phyloP scores from a whole-genome alignment of 1,284 basidiomycete genomes.

The Chalciporus sp. region DNA sequence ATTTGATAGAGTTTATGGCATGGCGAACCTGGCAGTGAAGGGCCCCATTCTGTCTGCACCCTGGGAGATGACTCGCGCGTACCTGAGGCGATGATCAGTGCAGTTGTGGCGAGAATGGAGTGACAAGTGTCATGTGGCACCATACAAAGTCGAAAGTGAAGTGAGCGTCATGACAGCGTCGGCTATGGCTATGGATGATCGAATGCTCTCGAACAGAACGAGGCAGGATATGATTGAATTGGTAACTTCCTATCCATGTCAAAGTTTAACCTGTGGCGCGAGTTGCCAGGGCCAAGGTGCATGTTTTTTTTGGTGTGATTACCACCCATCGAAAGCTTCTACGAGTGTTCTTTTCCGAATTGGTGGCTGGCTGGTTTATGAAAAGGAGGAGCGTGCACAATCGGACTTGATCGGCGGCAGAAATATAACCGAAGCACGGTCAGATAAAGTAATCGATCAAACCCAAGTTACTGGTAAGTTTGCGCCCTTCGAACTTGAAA shows the following conservation, averaged over 20 bases:
- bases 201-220: conserved; percentile 14
- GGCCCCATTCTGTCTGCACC: background rate
- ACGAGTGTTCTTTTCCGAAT: background rate
- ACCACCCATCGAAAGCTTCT: conserved; percentile 8
- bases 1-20: background rate
- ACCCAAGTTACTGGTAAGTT: conserved; percentile 30
- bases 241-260: background rate
- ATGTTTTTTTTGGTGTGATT: conserved; percentile 5
- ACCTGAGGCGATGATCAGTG: conserved; percentile 7
- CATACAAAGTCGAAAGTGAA: background rate
- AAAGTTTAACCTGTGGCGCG: conserved; percentile 21
- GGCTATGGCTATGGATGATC: conserved; percentile 13
- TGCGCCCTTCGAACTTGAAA: conserved; percentile 36
- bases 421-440: conserved; percentile 28
- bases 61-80: conserved; percentile 7
- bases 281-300: conserved; percentile 26
- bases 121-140: background rate
- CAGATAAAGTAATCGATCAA: conserved; percentile 38
- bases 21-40: background rate
- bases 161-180: background rate
- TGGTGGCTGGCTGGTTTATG: conserved; percentile 14
- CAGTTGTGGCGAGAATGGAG: background rate
- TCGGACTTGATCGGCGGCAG: conserved; percentile 39
- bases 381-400: conserved; percentile 23
- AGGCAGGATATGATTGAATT: too few relatives aligned